phyloP scores from a whole-genome alignment of 1,284 basidiomycete genomes.

The Boletellus deceptivus region DNA sequence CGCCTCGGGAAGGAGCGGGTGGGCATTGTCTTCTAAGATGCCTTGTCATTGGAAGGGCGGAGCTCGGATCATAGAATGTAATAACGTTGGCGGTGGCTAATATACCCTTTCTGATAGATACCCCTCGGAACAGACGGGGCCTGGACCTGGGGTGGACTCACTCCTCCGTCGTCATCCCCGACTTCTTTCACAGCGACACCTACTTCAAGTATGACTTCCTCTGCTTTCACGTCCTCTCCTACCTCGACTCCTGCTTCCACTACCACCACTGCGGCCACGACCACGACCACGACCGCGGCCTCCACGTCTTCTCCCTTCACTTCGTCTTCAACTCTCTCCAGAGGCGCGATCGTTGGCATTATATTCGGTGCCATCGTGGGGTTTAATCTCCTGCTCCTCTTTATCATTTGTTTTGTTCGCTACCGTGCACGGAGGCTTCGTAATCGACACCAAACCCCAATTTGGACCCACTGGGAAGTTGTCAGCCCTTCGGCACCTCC shows the following conservation, averaged over 20 bases:
- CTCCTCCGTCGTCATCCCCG: constrained; percentile 40
- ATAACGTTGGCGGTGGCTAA: constrained; percentile 16
- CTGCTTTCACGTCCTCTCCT: constrained; percentile 27
- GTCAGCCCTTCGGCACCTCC: constrained; percentile 31
- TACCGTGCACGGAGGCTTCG: constrained; percentile 43
- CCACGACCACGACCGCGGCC: constrained; percentile 27
- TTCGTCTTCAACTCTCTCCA: constrained; percentile 26
- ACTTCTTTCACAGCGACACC: constrained; percentile 27
- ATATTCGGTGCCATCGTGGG: constrained; percentile 43
- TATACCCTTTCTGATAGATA: constrained; percentile 44
- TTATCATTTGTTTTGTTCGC: constrained; percentile 50
- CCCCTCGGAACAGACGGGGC: constrained; percentile 57
- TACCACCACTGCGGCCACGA: constrained; percentile 21
- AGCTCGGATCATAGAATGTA: constrained; percentile 5
- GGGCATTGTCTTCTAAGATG: not conserved
- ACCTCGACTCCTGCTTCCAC: constrained; percentile 27
- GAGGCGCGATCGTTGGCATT: constrained; percentile 44
- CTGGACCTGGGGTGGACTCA: constrained; percentile 65
- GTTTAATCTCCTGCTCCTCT: constrained; percentile 45
- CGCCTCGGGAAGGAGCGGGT: not conserved
- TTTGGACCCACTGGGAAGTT: constrained; percentile 56
- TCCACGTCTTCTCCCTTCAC: constrained; percentile 25
- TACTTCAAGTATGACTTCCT: constrained; percentile 20
- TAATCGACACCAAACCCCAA: constrained; percentile 37
- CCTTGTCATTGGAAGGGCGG: not conserved